A percentile compares a stretch with the other conserved stretches of the same genome.
These are phyloP conservation scores for Pythium rhizo-oryzae DNA, from an alignment of 352 stramenopile genomes.

Conservation along the genomic window DNA sequence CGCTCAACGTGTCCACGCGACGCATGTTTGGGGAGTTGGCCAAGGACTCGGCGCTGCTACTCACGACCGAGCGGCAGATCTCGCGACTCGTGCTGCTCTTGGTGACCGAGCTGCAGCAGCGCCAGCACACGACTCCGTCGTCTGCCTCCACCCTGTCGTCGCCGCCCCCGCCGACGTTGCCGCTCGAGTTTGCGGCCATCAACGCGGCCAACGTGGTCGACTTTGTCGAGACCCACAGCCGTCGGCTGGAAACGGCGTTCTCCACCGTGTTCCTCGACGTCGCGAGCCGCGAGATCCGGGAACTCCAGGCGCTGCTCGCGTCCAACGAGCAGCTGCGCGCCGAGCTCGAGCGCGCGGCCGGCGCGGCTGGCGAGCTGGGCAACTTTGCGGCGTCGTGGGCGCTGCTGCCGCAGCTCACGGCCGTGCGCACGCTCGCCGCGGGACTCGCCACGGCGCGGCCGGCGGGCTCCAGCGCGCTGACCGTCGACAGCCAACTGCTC, in stretches of 20 bases:
- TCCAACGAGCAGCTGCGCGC: not conserved
- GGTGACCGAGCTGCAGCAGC: slow-evolving; percentile 2
- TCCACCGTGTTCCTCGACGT: slow-evolving; percentile 30
- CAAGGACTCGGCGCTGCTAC: slow-evolving; percentile 4
- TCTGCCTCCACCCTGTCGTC: not conserved
- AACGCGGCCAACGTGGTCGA: slow-evolving; percentile 26
- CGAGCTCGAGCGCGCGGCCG: slow-evolving; percentile 8
- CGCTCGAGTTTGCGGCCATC: slow-evolving; percentile 29
- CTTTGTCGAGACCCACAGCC: slow-evolving; percentile 33
- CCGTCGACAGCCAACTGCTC: not conserved
- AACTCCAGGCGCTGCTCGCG: slow-evolving; percentile 3
- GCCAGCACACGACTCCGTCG: not conserved
- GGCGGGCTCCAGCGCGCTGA: too few relatives aligned
- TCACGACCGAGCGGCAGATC: slow-evolving; percentile 19
- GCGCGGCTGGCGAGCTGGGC: not conserved
- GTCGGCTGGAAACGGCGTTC: slow-evolving; percentile 29
- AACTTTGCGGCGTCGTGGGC: slow-evolving; percentile 26
- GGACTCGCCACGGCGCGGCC: slow-evolving; percentile 25
- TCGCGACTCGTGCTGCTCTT: slow-evolving; percentile 22
- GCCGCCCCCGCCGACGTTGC: slow-evolving; percentile 15
- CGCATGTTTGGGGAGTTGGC: slow-evolving; percentile 28
- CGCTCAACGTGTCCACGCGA: slow-evolving; percentile 36
- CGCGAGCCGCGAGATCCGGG: slow-evolving; percentile 32
- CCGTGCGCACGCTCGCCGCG: slow-evolving; percentile 25
- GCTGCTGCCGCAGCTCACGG: slow-evolving; percentile 9